Evolutionary conservation across 2,329 filamentous ascomycete genomes (phyloP).

Genomic region (Fusarium protoensiforme): DNA sequence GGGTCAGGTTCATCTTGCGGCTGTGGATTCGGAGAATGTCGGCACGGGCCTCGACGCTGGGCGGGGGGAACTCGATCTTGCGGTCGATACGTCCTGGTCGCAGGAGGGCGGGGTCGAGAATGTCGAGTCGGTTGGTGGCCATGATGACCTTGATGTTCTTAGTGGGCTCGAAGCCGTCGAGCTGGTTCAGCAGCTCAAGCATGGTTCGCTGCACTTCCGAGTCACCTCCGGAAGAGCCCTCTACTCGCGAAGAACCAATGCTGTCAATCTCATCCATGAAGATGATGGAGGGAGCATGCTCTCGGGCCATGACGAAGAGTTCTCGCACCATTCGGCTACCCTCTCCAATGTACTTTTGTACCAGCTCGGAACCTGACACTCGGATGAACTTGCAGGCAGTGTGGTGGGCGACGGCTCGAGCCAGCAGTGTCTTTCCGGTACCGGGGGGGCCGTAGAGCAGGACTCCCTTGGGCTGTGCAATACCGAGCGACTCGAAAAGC

Average conservation of each 20-base stretch:
- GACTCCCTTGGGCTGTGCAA: constrained; percentile 97
- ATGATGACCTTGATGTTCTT: constrained; percentile 99
- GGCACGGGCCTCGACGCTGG: constrained; percentile 93
- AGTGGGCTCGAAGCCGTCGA: constrained; percentile 98
- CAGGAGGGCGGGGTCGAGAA: constrained; percentile 92
- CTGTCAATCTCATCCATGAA: constrained; percentile 99
- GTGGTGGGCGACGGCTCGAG: constrained; percentile 95
- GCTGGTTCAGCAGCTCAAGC: constrained; percentile 97
- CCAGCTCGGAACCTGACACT: constrained; percentile 93
- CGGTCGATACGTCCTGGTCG: constrained; percentile 97
- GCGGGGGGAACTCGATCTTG: constrained; percentile 98
- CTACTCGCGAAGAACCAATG: constrained; percentile 96
- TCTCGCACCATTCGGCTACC: constrained; percentile 98
- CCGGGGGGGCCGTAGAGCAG: constrained; percentile 95
- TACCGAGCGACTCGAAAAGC: constrained; percentile 98
- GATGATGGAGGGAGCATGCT: constrained; percentile 98
- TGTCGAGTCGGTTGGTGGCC: constrained; percentile 98
- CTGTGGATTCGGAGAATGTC: constrained; percentile 98
- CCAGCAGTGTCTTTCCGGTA: constrained; percentile 95
- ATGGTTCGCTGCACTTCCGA: constrained; percentile 99
- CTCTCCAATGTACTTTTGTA: constrained; percentile 99
- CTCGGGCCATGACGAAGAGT: constrained; percentile 98
- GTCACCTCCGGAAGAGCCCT: constrained; percentile 94
- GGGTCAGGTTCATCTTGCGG: constrained; percentile 97
- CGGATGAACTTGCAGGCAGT: constrained; percentile 99